Evolutionary conservation across 2,329 filamentous ascomycete species (phyloP).

Genomic region (Westerdykella ornata): DNA sequence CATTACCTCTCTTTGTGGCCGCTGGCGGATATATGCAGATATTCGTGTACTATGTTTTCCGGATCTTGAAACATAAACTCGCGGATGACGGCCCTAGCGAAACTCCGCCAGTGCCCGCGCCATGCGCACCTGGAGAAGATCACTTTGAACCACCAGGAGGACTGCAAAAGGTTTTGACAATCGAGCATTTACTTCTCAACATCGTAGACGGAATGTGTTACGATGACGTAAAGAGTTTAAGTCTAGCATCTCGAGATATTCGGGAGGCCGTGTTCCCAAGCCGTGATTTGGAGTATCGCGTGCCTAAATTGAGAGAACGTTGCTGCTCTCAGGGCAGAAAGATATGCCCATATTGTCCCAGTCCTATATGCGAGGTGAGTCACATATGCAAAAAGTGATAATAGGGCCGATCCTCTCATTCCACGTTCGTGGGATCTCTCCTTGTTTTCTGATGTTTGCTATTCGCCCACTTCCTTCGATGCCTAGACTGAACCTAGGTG

Average conservation of each 20-base stretch:
- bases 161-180: slow-evolving; percentile 10
- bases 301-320: slow-evolving; percentile 10
- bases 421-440: too few species aligned
- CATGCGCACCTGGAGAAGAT: slow-evolving; percentile 4
- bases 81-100: background rate
- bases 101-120: slow-evolving; percentile 2
- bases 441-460: too few species aligned
- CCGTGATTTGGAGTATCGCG: slow-evolving; percentile 8
- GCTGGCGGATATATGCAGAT: background rate
- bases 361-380: slow-evolving; percentile 12
- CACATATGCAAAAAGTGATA: too few species aligned
- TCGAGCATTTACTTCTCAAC: slow-evolving; percentile 17
- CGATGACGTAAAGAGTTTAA: slow-evolving; percentile 16
- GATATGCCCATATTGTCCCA: slow-evolving; percentile 16
- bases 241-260: slow-evolving; percentile 8
- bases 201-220: slow-evolving; percentile 12
- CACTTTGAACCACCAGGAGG: slow-evolving; percentile 5
- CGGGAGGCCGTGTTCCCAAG: slow-evolving; percentile 15
- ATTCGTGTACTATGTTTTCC: background rate
- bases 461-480: too few species aligned
- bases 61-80: background rate
- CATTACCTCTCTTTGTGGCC: too few species aligned
- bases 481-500: too few species aligned
- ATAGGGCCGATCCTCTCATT: too few species aligned
- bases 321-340: slow-evolving; percentile 7